A percentile compares a stretch with the other conserved stretches of the same genome.
These are phyloP conservation scores for Prototheca cutis DNA, from an alignment of 163 green algal genomes.

Conservation along the genomic window DNA sequence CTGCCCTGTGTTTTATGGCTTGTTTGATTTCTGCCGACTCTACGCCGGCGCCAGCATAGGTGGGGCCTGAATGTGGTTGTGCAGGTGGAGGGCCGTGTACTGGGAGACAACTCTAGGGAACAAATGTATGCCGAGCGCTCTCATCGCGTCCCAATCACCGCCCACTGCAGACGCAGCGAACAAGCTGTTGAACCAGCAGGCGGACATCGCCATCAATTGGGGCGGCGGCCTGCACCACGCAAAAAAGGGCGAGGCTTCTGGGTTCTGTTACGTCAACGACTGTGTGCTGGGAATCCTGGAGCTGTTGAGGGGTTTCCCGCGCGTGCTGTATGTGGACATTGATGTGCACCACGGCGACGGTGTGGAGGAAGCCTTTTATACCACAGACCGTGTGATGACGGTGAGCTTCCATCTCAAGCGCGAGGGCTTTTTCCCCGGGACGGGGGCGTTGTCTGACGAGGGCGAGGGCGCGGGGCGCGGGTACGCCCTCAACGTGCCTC, in stretches of 20 bases:
- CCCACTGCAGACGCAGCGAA: conserved; percentile 42
- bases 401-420: conserved; percentile 86
- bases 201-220: conserved; percentile 87
- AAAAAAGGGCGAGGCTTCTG: conserved; percentile 64
- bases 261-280: conserved; percentile 98
- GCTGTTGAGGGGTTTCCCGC: conserved; percentile 79
- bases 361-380: conserved; percentile 97
- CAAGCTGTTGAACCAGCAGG: conserved; percentile 62
- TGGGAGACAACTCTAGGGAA: no score
- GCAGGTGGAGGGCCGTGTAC: not conserved
- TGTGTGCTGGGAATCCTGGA: conserved; percentile 91
- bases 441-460: conserved; percentile 67
- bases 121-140: no score
- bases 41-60: conserved; percentile 80
- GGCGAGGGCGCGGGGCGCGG: conserved; percentile 52
- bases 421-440: conserved; percentile 88
- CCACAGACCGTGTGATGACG: conserved; percentile 89
- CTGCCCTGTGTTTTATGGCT: conserved; percentile 78
- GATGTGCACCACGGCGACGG: conserved; percentile 97
- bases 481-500: conserved; percentile 89
- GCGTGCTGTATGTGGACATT: conserved; percentile 90
- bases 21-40: conserved; percentile 70
- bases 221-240: conserved; percentile 82
- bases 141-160: no score
- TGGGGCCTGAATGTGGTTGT: not conserved